A percentile compares a stretch with the other conserved stretches of the same genome.
Evolutionary conservation across 495 filamentous ascomycete genomes (phyloP).

Genomic region (Parmelia sp.): DNA sequence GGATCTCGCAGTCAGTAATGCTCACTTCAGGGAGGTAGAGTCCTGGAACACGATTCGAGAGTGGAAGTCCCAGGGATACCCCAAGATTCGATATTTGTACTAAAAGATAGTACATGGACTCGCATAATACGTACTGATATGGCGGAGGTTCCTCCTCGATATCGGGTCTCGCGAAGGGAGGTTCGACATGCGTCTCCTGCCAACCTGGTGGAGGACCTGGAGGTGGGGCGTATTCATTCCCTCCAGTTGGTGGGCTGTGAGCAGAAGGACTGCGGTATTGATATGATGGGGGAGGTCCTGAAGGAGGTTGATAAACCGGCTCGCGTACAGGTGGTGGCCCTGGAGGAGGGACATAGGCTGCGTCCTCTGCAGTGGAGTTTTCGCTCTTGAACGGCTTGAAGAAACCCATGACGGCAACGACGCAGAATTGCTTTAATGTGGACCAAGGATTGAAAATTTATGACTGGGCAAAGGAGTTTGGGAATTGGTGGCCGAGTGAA

Average conservation of each 20-base stretch:
- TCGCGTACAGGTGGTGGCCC: conserved; percentile 12
- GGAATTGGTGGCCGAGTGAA: not conserved
- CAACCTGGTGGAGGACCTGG: conserved; percentile 29
- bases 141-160: conserved; percentile 42
- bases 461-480: not conserved
- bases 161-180: conserved; percentile 20
- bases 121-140: conserved; percentile 43
- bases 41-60: not conserved
- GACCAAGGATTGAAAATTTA: not conserved
- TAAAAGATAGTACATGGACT: not conserved
- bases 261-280: conserved; percentile 20
- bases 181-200: conserved; percentile 22
- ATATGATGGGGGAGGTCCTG: conserved; percentile 37
- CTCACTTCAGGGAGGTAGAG: not conserved
- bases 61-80: not conserved
- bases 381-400: conserved; percentile 26
- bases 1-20: not conserved
- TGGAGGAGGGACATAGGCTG: conserved; percentile 13
- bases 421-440: not conserved
- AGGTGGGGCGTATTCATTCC: conserved; percentile 28
- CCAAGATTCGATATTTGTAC: not conserved
- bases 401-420: conserved; percentile 18
- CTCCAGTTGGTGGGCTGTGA: conserved; percentile 13
- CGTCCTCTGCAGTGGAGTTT: conserved; percentile 13
- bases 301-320: conserved; percentile 16